Evolutionary conservation across 164 flowering plant species (phyloP).

Genomic region (Vitis rotundifolia): DNA sequence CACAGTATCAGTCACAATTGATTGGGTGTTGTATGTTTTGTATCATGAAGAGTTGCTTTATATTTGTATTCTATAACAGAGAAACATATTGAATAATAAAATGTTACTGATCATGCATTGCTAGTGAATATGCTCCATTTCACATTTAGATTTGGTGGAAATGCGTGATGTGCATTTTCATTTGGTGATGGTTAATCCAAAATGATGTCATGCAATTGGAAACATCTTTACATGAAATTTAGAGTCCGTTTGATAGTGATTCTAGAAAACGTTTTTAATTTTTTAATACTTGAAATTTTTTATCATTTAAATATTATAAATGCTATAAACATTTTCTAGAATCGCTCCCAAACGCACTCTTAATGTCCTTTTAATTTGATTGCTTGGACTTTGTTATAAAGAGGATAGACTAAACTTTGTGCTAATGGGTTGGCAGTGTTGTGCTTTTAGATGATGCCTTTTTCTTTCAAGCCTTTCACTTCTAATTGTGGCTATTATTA

Average conservation of each 20-base stretch:
- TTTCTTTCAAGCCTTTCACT: not conserved
- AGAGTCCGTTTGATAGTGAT: not conserved
- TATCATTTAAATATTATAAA: no score
- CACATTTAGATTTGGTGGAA: not conserved
- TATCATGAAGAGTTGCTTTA: not conserved
- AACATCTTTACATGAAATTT: not conserved
- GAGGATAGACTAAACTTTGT: no score
- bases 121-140: not conserved
- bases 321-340: no score
- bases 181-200: not conserved
- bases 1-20: not conserved
- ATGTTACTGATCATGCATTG: not conserved
- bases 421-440: no score
- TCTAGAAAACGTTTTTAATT: no score
- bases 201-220: not conserved
- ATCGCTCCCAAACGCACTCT: no score
- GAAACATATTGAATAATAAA: not conserved
- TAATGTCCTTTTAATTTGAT: not conserved
- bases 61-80: not conserved
- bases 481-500: not conserved
- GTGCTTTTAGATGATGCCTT: no score
- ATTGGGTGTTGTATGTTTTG: not conserved
- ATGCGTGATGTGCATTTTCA: not conserved
- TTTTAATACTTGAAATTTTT: no score
- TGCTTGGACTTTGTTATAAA: not conserved